Evolutionary conservation across 2,329 filamentous ascomycete species (phyloP), one percentile per base, ranked within the genome.

Genomic region (Sporothrix curviconia): DNA sequence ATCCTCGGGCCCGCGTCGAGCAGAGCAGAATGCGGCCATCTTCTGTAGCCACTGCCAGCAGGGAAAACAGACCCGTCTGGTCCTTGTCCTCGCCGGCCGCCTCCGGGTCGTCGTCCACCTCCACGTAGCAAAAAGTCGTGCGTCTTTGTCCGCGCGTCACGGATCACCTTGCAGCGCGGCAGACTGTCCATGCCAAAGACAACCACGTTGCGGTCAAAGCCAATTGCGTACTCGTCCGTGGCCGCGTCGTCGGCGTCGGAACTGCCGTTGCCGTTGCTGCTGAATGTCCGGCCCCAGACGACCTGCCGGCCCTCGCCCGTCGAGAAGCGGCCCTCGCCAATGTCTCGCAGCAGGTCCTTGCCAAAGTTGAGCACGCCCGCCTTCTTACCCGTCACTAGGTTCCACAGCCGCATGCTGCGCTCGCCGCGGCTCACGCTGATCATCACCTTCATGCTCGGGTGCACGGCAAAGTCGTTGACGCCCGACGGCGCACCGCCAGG

Each of bases 391-490:
- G 92, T 97, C 63, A 97, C 91, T 62, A 99, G 71, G 68, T 99
- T 97, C 94, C 94, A 99, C 63, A 97, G 72, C 62, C 94, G 79
- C 89, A 99, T 95, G 67, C 86, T 90, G 63, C 84, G 85, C 75
- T 99, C 94, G 63, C 91, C 91, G 66, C 87, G 90, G 64, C 90
- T 87, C 8, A 97, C 91, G 65, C 84, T 95, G 60, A 99, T 84
- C 89, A 97, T 96, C 52, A 99, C 77, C 74, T 96, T 97, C 81
- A 95, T 90, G 70, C 89, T 95, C 0, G 94, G 92, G 70, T 99
- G 94, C 25, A 99, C 87, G 2, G 92, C 90, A 70, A 99, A 95
- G 70, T 92, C 89, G 70, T 96, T 97, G 64, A 97, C 84, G 17
- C 94, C 94, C n/a, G 86, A 83, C 0, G 92, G 92, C 25, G 87